Base-by-base conservation (phyloP, 2,329 filamentous ascomycete genomes). In the Cercospora sojina region DNA sequence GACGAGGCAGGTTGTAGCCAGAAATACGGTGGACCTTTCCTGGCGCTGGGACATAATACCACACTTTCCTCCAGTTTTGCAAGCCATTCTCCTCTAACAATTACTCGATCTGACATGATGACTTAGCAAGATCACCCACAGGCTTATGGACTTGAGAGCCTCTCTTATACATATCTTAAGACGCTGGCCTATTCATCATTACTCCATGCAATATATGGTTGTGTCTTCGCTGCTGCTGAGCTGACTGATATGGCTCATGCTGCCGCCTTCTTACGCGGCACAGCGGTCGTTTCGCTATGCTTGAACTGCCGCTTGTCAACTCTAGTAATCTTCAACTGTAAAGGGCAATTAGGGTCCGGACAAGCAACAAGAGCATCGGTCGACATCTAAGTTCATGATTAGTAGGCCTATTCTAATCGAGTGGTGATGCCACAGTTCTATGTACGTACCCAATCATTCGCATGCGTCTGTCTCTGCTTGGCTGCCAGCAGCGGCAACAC, bases 401-500 rank as follows among this genome's bases (percentile, higher is more conserved):
- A 60, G 58, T 16, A n/a, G n/a, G n/a, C n/a, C n/a, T n/a, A n/a
- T n/a, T n/a, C 16, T 12, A 9, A 8, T n/a, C 5, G 3, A 31
- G 3, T 6, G 27, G 9, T 12, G n/a, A n/a, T 12, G 25, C 1
- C 8, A 16, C 53, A n/a, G 16, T 16, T n/a, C n/a, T 3, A n/a
- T 12, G 3, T 25, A 29, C 18, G 9, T 60, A 60, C 58, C 58
- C 70, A 72, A 57, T 71, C 70, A 41, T 71, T 70, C 2, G 66
- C 31, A 59, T 70, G 69, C 10, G 67, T 67, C 3, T 18, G 20
- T 49, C 70, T 56, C 35, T 71, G 70, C 51, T 72, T 71, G 35
- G 69, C 70, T 55, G 70, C 70, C 16, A 72, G 64, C 16, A 72
- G 67, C 18, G 69, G 70, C 35, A 72, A 57, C 4, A 71, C 67